Percentiles rank a stretch among this genome's conserved stretches.
Conservation (phyloP, 768 basidiomycete genomes). For the Pleurotus djamor region DNA sequence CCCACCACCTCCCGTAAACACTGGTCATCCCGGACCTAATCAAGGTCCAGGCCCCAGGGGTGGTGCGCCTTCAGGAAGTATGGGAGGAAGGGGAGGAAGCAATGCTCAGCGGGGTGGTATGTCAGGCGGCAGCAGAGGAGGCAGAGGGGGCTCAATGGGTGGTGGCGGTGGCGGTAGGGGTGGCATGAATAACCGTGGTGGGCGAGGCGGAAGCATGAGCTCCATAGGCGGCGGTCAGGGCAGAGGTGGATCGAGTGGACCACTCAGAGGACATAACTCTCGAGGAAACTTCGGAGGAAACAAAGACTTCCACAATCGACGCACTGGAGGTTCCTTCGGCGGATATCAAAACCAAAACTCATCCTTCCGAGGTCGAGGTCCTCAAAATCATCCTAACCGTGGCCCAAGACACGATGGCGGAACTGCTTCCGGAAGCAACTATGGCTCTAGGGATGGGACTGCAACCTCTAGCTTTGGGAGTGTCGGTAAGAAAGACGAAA, state of each 20-base stretch:
- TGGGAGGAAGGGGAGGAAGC: slow-evolving; percentile 35
- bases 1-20: slow-evolving; percentile 44
- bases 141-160: slow-evolving; percentile 27
- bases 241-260: slow-evolving; percentile 40
- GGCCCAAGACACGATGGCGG: slow-evolving; percentile 41
- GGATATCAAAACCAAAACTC: slow-evolving; percentile 37
- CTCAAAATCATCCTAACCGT: slow-evolving; percentile 45
- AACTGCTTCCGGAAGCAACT: slow-evolving; percentile 22
- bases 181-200: slow-evolving; percentile 29
- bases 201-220: slow-evolving; percentile 31
- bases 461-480: slow-evolving; percentile 39
- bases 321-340: slow-evolving; percentile 64
- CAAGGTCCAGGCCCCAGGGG: slow-evolving; percentile 38
- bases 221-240: slow-evolving; percentile 33
- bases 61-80: slow-evolving; percentile 43
- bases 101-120: slow-evolving; percentile 32
- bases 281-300: slow-evolving; percentile 64
- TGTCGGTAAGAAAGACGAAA: slow-evolving; percentile 82
- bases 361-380: slow-evolving; percentile 57
- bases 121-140: slow-evolving; percentile 30
- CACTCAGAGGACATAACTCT: slow-evolving; percentile 61
- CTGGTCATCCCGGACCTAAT: slow-evolving; percentile 30
- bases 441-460: slow-evolving; percentile 49
- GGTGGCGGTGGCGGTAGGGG: slow-evolving; percentile 23
- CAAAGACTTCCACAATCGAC: slow-evolving; percentile 61